Percentiles rank a stretch among this genome's conserved stretches.
Evolutionary conservation across 2,329 filamentous ascomycete species (phyloP).

Genomic region (Dissoconium aciculare): DNA sequence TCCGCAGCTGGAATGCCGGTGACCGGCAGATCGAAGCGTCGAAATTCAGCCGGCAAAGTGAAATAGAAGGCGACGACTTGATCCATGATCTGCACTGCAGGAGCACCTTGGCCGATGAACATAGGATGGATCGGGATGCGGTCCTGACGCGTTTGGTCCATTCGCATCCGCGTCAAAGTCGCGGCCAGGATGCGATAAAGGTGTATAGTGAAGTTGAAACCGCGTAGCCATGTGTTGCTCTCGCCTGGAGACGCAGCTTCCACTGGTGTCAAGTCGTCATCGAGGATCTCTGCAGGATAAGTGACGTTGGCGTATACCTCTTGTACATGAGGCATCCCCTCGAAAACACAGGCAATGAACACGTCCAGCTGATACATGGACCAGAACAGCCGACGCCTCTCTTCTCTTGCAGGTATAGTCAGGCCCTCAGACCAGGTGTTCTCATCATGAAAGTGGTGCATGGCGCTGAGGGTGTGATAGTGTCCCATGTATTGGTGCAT

Average conservation of each 20-base stretch:
- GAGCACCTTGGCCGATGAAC: slow-evolving; percentile 13
- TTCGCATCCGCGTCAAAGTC: slow-evolving; percentile 21
- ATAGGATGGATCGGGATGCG: slow-evolving; percentile 14
- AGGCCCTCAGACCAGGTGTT: slow-evolving; percentile 36
- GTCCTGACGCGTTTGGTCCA: slow-evolving; percentile 12
- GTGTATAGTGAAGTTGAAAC: slow-evolving; percentile 45
- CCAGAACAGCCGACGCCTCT: slow-evolving; percentile 39
- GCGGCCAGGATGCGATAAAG: slow-evolving; percentile 43
- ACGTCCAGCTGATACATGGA: slow-evolving; percentile 44
- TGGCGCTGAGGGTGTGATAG: slow-evolving; percentile 36
- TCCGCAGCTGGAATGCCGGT: slow-evolving; percentile 26
- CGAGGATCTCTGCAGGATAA: slow-evolving; percentile 35
- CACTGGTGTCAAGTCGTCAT: slow-evolving; percentile 29
- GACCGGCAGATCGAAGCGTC: slow-evolving; percentile 13
- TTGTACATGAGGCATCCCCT: slow-evolving; percentile 31
- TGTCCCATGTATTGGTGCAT: slow-evolving; percentile 39
- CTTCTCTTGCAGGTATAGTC: slow-evolving; percentile 33
- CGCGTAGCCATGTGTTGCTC: slow-evolving; percentile 34
- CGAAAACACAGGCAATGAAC: slow-evolving; percentile 40
- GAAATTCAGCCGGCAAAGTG: slow-evolving; percentile 20
- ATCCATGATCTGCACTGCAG: not conserved
- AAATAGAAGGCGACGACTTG: slow-evolving; percentile 16
- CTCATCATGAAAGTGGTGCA: slow-evolving; percentile 40
- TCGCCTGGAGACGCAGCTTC: slow-evolving; percentile 11
- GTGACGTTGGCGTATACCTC: slow-evolving; percentile 34